Evolutionary conservation across 192 early-diverging fungal species (phyloP).

Genomic region (Rhizophagus sp.): DNA sequence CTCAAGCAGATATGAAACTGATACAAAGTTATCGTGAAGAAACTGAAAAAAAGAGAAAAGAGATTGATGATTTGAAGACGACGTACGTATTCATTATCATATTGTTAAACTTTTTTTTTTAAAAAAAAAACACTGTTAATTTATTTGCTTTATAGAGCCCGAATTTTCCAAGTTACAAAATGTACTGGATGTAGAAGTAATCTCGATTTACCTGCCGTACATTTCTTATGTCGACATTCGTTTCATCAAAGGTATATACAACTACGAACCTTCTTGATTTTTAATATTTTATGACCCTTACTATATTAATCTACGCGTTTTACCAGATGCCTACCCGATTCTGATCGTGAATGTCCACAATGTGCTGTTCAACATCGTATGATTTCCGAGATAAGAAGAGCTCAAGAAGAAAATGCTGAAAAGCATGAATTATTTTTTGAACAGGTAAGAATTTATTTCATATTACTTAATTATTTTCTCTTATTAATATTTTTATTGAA

Average conservation of each 20-base stretch:
- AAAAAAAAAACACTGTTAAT: not conserved
- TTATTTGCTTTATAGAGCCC: constrained; percentile 37
- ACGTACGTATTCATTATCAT: constrained; percentile 44
- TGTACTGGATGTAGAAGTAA: constrained; percentile 69
- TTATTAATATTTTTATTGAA: constrained; percentile 7
- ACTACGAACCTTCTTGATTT: not conserved
- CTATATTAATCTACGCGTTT: not conserved
- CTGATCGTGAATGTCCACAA: constrained; percentile 68
- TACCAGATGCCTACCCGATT: constrained; percentile 52
- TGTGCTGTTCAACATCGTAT: constrained; percentile 84
- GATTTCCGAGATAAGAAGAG: constrained; percentile 75
- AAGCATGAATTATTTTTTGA: constrained; percentile 81
- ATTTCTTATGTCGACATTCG: constrained; percentile 94
- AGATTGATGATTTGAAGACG: constrained; percentile 82
- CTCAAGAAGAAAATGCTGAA: constrained; percentile 75
- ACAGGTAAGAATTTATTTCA: constrained; percentile 50
- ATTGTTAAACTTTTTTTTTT: not conserved
- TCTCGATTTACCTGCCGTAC: constrained; percentile 88
- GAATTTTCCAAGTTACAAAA: constrained; percentile 78
- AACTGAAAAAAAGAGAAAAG: constrained; percentile 68
- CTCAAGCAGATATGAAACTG: constrained; percentile 66
- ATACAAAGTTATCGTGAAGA: constrained; percentile 82
- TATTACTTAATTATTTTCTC: not conserved
- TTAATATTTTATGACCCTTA: constrained; percentile 31
- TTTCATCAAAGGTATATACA: constrained; percentile 84